Conservation (phyloP, 1,284 basidiomycete species). For the Sporisorium sorghi region DNA sequence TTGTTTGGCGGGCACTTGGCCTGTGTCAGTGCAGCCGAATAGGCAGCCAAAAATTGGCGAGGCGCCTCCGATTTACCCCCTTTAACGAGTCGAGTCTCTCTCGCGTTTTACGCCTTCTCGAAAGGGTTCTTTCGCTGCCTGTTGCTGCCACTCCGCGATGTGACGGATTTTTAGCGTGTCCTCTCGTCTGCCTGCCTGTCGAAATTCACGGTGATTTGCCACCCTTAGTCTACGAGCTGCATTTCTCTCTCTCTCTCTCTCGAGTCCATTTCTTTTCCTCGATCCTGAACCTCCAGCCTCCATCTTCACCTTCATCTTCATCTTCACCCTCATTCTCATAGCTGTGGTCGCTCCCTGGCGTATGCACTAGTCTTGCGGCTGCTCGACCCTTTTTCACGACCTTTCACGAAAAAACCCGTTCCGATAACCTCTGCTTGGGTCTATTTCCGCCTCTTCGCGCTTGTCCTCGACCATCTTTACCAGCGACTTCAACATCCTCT, state of each 20-base stretch:
- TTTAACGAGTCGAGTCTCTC: not conserved
- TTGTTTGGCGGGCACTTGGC: not conserved
- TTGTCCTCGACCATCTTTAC: not conserved
- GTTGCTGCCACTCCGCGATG: not conserved
- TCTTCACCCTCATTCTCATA: not conserved
- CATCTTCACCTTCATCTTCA: not conserved
- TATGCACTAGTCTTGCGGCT: too few species aligned
- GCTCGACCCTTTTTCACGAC: slow-evolving; percentile 27
- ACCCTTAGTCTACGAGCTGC: not conserved
- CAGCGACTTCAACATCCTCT: not conserved
- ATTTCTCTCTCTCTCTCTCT: slow-evolving; percentile 1
- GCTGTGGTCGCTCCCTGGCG: not conserved
- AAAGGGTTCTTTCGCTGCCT: not conserved
- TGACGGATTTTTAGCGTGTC: slow-evolving; percentile 2
- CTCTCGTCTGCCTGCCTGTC: slow-evolving; percentile 1
- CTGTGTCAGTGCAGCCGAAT: not conserved
- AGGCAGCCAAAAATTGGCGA: too few species aligned
- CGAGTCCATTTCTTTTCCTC: not conserved
- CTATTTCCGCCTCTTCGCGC: not conserved
- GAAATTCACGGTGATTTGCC: not conserved
- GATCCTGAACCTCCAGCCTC: not conserved
- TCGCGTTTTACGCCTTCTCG: not conserved
- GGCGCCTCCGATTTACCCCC: not conserved
- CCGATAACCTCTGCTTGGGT: slow-evolving; percentile 15
- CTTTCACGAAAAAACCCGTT: slow-evolving; percentile 19